Evolutionary conservation across 2,329 filamentous ascomycete genomes (phyloP), one percentile per base, ranked within the genome.

Genomic region (Colletotrichum orchidophilum): DNA sequence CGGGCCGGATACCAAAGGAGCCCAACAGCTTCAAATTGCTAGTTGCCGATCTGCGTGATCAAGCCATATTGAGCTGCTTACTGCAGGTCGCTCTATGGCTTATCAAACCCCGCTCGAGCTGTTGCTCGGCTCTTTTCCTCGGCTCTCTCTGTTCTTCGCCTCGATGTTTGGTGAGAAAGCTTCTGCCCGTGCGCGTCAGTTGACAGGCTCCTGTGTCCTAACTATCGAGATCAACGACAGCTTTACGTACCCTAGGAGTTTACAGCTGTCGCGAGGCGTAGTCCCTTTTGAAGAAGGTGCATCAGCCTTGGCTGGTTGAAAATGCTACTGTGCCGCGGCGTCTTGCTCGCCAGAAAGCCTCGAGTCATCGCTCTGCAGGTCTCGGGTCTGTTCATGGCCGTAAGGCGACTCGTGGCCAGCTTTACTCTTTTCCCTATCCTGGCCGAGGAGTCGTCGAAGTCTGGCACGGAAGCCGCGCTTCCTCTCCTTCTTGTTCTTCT

Each of bases 381-480:
- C 18, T 27, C 21, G 60, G 24, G 49, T 54, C 49, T 62, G 13
- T 7, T 12, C 2, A 18, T 62, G 46, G 21, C 26, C 21, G n/a
- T 61, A 33, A 21, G n/a, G 58, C 27, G 58, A 21, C n/a, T 62
- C 13, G 13, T n/a, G 21, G 35, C 21, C 5, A 35, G 12, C 42
- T 2, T 35, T 31, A 7, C 27, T 9, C 15, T 39, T 63, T 13
- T 27, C 11, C 39, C 18, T 4, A 12, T 29, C 24, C 24, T 31
- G 60, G 21, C 49, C 60, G 12, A 63, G 49, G 15, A 63, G n/a
- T 54, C 46, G 49, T 53, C 60, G 60, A 42, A 63, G 31, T 21
- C 13, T 39, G 15, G 60, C 46, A 35, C 60, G 60, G 24, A 63
- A 54, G 21, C 60, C 60, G 50, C 59, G n/a, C 15, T 31, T 50